Evolutionary conservation across 2,329 filamentous ascomycete species (phyloP), one percentile per base, ranked within the genome.

Genomic region (Scedosporium boydii): DNA sequence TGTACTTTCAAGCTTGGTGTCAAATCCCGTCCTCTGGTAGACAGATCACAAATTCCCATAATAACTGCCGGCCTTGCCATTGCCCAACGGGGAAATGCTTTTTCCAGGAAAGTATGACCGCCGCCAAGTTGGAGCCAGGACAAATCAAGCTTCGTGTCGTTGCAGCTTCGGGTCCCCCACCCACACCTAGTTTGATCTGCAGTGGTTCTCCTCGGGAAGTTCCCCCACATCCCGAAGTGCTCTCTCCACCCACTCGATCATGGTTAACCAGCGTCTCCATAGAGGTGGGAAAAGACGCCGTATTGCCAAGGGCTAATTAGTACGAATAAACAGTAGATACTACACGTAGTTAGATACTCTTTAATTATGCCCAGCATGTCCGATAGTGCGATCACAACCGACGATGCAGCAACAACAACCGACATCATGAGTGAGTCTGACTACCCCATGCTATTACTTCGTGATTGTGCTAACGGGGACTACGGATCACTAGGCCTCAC

Each of bases 401-500:
- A 53, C 21, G 48, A 53, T 10, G 48, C 48, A 21, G 23, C 48
- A 12, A 14, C n/a, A 53, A 59, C 29, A 6, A 38, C 12, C 27
- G 57, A 29, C 34, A 59, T 3, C 18, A 60, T 60, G 58, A 48
- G 58, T 53, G 38, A 21, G 58, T 44, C 5, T 29, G 29, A 16
- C 29, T 34, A 41, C 51, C 10, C 4, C 29, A 12, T 6, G 4
- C 5, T 18, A 14, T 29, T 3, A 12, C 21, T 29, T 29, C 55
- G 14, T 6, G n/a, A 58, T 21, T 6, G 6, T 34, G 29, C 55
- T 29, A 58, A 29, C 27, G 18, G 26, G 12, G 27, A 29, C 64
- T 4, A 7, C 53, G 29, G 55, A 16, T n/a, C 14, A 29, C 6
- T 9, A 34, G 29, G 29, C 26, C 1, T 16, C 16, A 80, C 84